phyloP scores from a whole-genome alignment of 2,329 filamentous ascomycete species.

The Tympanopsis confertula region DNA sequence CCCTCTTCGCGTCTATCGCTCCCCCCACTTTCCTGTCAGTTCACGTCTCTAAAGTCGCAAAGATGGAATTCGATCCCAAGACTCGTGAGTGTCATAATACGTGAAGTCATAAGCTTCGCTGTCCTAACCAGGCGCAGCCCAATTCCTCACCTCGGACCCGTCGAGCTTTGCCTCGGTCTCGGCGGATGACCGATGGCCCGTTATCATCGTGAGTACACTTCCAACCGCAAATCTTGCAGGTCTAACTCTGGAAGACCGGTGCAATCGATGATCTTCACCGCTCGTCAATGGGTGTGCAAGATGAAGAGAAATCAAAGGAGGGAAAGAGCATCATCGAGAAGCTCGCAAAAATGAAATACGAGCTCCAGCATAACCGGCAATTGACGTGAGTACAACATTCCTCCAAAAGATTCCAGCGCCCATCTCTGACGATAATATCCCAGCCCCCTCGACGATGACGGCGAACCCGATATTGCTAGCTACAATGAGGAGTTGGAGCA shows the following conservation, averaged over 20 bases:
- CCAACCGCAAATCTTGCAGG: background rate
- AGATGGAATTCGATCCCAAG: conserved; percentile 1
- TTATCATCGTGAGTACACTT: conserved; percentile 40
- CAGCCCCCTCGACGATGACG: conserved; percentile 45
- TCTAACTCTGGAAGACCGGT: conserved; percentile 36
- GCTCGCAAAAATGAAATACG: conserved; percentile 54
- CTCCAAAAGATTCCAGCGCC: no score
- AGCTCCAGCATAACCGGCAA: conserved; percentile 52
- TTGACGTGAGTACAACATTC: conserved; percentile 31
- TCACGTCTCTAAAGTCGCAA: no score
- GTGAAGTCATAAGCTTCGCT: background rate
- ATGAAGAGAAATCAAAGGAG: conserved; percentile 38
- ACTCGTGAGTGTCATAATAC: background rate
- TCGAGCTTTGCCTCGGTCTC: conserved; percentile 53
- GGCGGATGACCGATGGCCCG: conserved; percentile 52
- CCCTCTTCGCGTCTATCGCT: no score
- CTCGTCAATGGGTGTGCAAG: conserved; percentile 25
- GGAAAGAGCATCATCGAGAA: conserved; percentile 48
- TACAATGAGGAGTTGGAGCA: conserved; percentile 81
- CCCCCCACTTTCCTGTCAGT: no score
- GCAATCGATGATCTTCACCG: conserved; percentile 59
- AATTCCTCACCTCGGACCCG: conserved; percentile 45
- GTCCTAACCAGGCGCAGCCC: conserved; percentile 23
- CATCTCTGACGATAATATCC: no score
- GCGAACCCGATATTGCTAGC: conserved; percentile 58